Base-by-base conservation (phyloP, 1,139 yeast genomes). In the Yamadazyma trypodendri region DNA sequence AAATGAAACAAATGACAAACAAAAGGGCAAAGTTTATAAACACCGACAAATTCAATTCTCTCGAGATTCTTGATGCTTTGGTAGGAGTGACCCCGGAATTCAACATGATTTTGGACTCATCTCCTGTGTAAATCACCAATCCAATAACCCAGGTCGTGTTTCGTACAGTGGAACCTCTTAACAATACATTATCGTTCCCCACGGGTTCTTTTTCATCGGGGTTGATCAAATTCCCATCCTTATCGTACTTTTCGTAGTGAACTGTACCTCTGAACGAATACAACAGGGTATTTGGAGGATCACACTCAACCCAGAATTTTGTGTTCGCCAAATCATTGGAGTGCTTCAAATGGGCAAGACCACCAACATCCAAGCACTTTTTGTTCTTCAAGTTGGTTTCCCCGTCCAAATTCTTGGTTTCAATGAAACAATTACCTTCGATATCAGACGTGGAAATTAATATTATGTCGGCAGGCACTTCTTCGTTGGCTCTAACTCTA, bases 71-170 rank as follows among this genome's bases (percentile, higher is more conserved):
- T 2, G 95, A 84, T 33, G 79, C 75, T 58, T 92, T 92, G 2
- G 95, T 82, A 24, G 98, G 98, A 0, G 97, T 90, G 12, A 79
- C 74, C 51, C 97, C 98, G 2, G 97, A 78, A 60, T 92, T 92
- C 52, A 89, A 70, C 94, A 90, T 88, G 48, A 90, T 89, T 61
- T 90, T 92, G 7, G 97, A 77, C 52, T 92, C 97, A 31, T 71
- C 69, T 50, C 98, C 98, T 10, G 98, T 90, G 61, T 86, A 90
- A 17, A 85, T 71, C 12, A 86, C 97, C 36, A 88, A 63, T 28
- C 97, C 97, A 61, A 90, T 79, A 9, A 79, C 92, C 97, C 97
- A 92, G 52, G 84, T 84, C 0, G 97, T 90, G 60, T 92, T 92
- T 65, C 96, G 76, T 44, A 92, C 69, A n/a, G 88, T 77, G 49